Conservation (phyloP, 1,139 yeast genomes). For the Nadsonia commutata region DNA sequence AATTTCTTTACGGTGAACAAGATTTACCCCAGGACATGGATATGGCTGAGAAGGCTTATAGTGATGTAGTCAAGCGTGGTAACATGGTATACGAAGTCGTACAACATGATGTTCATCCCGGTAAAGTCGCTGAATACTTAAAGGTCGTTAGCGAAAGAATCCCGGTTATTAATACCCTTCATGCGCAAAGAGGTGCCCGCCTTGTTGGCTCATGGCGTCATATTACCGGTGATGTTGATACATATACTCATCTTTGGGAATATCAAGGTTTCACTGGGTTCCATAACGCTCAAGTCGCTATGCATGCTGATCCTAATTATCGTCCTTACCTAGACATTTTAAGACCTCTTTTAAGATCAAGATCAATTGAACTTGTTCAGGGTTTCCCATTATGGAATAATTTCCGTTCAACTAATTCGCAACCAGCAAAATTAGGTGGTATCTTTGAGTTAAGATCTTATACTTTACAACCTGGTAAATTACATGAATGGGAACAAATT, state of each 20-base stretch:
- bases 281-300: conserved; percentile 24
- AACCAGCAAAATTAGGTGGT: conserved; percentile 24
- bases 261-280: conserved; percentile 29
- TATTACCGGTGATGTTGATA: conserved; percentile 27
- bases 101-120: conserved; percentile 25
- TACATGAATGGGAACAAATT: conserved; percentile 29
- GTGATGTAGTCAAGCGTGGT: no score
- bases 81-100: conserved; percentile 25
- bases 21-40: no score
- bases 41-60: no score
- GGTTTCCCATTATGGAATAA: conserved; percentile 33
- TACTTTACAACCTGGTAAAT: conserved; percentile 26
- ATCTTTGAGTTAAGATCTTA: conserved; percentile 28
- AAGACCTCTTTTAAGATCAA: conserved; percentile 22
- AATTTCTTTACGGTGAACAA: no score
- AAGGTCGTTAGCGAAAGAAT: conserved; percentile 12
- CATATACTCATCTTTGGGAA: conserved; percentile 29
- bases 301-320: conserved; percentile 22
- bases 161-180: conserved; percentile 19
- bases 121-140: conserved; percentile 23
- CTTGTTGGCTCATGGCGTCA: conserved; percentile 30
- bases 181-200: conserved; percentile 21
- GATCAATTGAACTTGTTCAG: conserved; percentile 25
- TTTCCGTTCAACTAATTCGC: conserved; percentile 29
- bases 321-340: conserved; percentile 19